Conservation (phyloP, 257 asterid genomes). For the Rauvolfia tetraphylla region DNA sequence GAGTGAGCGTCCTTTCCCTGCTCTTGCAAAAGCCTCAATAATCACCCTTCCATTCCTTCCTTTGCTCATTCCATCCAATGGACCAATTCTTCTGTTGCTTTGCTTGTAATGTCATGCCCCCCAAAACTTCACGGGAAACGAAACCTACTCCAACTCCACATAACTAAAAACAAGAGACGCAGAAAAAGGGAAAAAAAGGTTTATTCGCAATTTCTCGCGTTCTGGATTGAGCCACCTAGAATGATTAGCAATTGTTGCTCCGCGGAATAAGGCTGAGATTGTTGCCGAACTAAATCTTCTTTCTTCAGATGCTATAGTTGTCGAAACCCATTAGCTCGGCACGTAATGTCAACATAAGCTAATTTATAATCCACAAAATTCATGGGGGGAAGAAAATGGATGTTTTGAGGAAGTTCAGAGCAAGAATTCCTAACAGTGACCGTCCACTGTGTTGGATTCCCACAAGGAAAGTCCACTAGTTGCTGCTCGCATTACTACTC, state of each 20-base stretch:
- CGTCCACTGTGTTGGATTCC: neutral
- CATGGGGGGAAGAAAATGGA: neutral
- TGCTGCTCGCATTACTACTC: neutral
- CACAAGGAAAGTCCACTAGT: neutral
- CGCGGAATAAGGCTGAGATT: slow-evolving; percentile 2
- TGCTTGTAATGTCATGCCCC: no score
- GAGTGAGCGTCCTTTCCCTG: no score
- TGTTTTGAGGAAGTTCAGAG: neutral
- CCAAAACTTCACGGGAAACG: no score
- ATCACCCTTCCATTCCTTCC: neutral
- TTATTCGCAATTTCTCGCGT: no score
- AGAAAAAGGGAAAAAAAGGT: no score
- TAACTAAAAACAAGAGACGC: no score
- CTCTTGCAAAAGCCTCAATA: no score
- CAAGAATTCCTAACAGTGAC: neutral
- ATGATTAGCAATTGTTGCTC: neutral
- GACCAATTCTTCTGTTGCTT: no score
- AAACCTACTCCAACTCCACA: no score
- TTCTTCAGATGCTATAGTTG: neutral
- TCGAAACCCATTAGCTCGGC: neutral
- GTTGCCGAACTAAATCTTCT: neutral
- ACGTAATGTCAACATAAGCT: neutral
- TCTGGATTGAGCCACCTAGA: neutral
- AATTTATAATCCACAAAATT: neutral
- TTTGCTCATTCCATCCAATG: no score